phyloP scores from a whole-genome alignment of 345 rosid genomes.

The Populus davidiana region DNA sequence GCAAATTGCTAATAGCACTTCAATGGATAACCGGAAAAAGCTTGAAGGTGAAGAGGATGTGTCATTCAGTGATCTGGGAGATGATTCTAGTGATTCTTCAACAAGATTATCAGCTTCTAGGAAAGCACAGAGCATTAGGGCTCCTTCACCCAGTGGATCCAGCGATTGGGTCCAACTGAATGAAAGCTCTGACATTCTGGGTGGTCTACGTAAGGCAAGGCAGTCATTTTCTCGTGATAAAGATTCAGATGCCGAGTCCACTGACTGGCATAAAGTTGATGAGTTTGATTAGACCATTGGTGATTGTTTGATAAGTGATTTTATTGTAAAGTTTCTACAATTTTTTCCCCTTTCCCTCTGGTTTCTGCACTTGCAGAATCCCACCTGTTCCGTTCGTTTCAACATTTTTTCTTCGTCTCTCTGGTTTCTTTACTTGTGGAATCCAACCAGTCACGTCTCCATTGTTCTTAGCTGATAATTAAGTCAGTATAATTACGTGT shows the following conservation, averaged over 20 bases:
- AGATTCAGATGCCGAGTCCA: slow-evolving; percentile 64
- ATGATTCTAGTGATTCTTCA: slow-evolving; percentile 32
- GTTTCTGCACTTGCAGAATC: neutral
- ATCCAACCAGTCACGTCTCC: slow-evolving; percentile 12
- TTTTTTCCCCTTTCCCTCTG: neutral
- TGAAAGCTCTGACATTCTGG: slow-evolving; percentile 29
- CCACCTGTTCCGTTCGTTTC: neutral
- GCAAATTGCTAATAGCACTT: slow-evolving; percentile 24
- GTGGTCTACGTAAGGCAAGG: slow-evolving; percentile 25
- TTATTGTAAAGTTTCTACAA: slow-evolving; percentile 36
- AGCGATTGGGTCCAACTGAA: slow-evolving; percentile 62
- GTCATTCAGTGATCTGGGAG: slow-evolving; percentile 67
- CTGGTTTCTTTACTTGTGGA: slow-evolving; percentile 5
- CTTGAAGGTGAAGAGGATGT: slow-evolving; percentile 42
- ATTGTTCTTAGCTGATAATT: slow-evolving; percentile 15
- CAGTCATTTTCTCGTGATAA: slow-evolving; percentile 43
- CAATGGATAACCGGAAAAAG: slow-evolving; percentile 22
- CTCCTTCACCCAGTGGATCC: slow-evolving; percentile 47
- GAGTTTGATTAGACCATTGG: slow-evolving; percentile 44
- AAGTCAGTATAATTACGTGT: neutral
- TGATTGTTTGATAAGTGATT: slow-evolving; percentile 16
- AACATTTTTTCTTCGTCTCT: neutral
- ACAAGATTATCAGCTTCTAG: slow-evolving; percentile 25
- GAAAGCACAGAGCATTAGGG: slow-evolving; percentile 13
- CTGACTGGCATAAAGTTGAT: slow-evolving; percentile 60